A percentile compares a stretch with the other conserved stretches of the same genome.
These are phyloP conservation scores for Musa troglodytarum DNA, from an alignment of 176 grass and related monocot species.

Conservation along the genomic window DNA sequence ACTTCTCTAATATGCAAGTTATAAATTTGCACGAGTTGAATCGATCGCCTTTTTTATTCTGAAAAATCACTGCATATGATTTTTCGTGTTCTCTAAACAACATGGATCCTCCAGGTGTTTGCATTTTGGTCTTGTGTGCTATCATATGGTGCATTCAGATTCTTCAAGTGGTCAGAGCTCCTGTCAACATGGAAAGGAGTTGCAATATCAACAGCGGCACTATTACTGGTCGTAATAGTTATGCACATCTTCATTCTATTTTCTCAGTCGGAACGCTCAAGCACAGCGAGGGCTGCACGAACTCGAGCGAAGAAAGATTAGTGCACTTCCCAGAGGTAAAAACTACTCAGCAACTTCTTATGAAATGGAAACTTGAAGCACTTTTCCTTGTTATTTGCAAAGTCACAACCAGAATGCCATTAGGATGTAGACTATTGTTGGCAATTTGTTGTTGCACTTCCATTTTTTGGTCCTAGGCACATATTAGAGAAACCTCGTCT, in stretches of 20 bases:
- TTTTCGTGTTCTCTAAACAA: neutral
- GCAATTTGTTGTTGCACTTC: too few species aligned
- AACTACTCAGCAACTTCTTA: too few species aligned
- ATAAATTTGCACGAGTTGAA: too few species aligned
- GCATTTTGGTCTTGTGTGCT: conserved; percentile 61
- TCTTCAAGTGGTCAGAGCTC: conserved; percentile 56
- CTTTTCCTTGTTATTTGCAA: too few species aligned
- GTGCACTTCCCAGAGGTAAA: neutral
- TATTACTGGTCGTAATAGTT: conserved; percentile 39
- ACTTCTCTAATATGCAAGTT: too few species aligned
- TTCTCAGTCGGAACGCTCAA: conserved; percentile 54
- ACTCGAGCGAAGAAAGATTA: conserved; percentile 51
- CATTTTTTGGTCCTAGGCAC: too few species aligned
- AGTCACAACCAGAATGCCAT: too few species aligned
- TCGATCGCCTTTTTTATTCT: too few species aligned
- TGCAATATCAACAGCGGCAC: conserved; percentile 28
- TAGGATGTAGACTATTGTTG: too few species aligned
- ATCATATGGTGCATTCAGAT: conserved; percentile 38
- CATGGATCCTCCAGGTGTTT: conserved; percentile 34
- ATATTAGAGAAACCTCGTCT: too few species aligned
- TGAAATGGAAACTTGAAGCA: too few species aligned
- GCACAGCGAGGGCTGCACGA: conserved; percentile 42
- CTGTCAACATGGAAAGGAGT: conserved; percentile 59
- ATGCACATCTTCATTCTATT: conserved; percentile 66
- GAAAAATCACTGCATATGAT: too few species aligned